phyloP scores from a whole-genome alignment of 129 eudicot species.

The Saussurea involucrata region DNA sequence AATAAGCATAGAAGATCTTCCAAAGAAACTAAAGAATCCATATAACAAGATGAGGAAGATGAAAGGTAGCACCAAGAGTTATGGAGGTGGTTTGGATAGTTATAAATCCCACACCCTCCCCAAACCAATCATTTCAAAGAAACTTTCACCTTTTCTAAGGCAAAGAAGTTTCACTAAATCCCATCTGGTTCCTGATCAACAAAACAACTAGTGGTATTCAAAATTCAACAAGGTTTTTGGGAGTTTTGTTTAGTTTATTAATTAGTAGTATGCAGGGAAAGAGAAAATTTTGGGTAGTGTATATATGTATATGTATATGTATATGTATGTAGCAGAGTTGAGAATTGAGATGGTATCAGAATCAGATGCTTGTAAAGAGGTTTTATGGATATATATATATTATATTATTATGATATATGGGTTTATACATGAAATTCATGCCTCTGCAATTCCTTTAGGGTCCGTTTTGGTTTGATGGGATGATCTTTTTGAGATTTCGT shows the following conservation, averaged over 20 bases:
- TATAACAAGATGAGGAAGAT: slow-evolving; percentile 38
- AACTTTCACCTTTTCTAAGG: slow-evolving; percentile 25
- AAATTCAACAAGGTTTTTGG: slow-evolving; percentile 9
- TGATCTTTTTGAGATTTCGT: no score
- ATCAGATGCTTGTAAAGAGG: slow-evolving; percentile 12
- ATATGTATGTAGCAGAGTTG: slow-evolving; percentile 15
- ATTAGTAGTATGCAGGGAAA: neutral
- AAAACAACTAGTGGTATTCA: slow-evolving; percentile 10
- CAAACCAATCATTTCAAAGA: slow-evolving; percentile 53
- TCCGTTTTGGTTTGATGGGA: no score
- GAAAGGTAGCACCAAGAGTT: slow-evolving; percentile 45
- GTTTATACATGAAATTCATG: slow-evolving; percentile 15
- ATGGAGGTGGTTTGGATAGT: slow-evolving; percentile 52
- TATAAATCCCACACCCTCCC: slow-evolving; percentile 49
- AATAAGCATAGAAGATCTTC: slow-evolving; percentile 73
- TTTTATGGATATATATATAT: slow-evolving; percentile 1
- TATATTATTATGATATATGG: neutral
- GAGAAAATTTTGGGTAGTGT: slow-evolving; percentile 3
- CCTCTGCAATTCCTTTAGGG: neutral
- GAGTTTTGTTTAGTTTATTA: neutral
- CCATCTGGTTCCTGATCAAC: slow-evolving; percentile 19
- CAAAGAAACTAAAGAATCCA: slow-evolving; percentile 47
- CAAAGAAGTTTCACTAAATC: slow-evolving; percentile 29
- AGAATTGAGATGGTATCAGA: neutral
- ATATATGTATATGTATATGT: no score